These are phyloP conservation scores for Vaccinium corymbosum DNA, from an alignment of 148 eudicot genomes.

Conservation along the genomic window DNA sequence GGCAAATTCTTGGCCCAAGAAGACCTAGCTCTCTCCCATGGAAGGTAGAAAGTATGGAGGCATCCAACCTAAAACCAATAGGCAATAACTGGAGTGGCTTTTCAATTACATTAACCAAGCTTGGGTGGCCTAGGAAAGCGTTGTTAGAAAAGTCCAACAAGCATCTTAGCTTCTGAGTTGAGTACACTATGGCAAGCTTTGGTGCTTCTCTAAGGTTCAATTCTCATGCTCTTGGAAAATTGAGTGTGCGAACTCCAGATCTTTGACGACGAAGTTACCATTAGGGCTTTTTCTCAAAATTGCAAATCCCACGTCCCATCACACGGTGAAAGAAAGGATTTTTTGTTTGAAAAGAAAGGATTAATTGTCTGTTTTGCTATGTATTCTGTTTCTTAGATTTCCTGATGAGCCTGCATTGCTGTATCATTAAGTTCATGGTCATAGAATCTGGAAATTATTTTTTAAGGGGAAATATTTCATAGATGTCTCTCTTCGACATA, in stretches of 20 bases:
- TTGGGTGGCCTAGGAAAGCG: neutral
- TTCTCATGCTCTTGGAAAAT: neutral
- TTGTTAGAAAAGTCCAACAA: neutral
- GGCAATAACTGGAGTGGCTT: neutral
- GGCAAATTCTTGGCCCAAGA: neutral
- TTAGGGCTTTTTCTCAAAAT: neutral
- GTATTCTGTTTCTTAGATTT: neutral
- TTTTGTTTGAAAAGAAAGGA: neutral
- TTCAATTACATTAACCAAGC: neutral
- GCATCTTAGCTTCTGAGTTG: constrained; percentile 1
- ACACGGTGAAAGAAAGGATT: neutral
- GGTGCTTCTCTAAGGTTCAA: constrained; percentile 5
- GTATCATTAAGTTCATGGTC: neutral
- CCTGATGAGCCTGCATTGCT: neutral
- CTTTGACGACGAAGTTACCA: neutral
- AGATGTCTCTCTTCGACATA: neutral
- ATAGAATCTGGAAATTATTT: neutral
- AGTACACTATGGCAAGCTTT: neutral
- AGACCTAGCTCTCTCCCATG: neutral
- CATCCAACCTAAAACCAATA: neutral
- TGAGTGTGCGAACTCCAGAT: neutral
- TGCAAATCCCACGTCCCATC: neutral
- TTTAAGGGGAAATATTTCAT: neutral
- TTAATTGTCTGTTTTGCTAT: neutral
- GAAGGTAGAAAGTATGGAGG: neutral